phyloP scores from a whole-genome alignment of 257 asterid species.

The Solanum virginianum region DNA sequence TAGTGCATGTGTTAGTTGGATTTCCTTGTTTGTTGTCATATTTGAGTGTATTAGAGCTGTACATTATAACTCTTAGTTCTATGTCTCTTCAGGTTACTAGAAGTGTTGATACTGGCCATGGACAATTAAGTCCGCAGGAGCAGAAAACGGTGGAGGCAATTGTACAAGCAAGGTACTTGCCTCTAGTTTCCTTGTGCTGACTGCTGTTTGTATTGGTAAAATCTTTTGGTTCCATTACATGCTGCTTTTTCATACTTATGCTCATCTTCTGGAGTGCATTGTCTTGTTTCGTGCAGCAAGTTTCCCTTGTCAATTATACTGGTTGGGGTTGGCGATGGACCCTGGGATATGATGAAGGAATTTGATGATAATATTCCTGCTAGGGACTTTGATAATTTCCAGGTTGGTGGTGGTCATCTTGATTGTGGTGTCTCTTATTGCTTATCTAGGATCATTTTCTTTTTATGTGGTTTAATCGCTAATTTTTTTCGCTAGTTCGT shows the following conservation, averaged over 20 bases:
- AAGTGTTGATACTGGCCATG: slow-evolving; percentile 76
- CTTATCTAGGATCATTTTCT: not conserved
- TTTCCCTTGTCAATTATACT: slow-evolving; percentile 78
- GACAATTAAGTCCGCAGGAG: slow-evolving; percentile 89
- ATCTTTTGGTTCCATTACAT: not conserved
- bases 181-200: not conserved
- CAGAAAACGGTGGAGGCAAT: slow-evolving; percentile 86
- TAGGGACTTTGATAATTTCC: slow-evolving; percentile 90
- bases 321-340: slow-evolving; percentile 99
- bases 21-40: not conserved
- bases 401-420: slow-evolving; percentile 30
- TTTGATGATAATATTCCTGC: slow-evolving; percentile 96
- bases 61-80: not conserved
- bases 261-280: not conserved
- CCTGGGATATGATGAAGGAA: slow-evolving; percentile 98
- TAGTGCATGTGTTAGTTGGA: not conserved
- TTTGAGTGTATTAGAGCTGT: not conserved
- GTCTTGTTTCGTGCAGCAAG: slow-evolving; percentile 44
- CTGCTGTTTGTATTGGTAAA: not conserved
- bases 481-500: slow-evolving; percentile 51
- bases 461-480: not conserved
- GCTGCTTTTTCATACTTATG: not conserved
- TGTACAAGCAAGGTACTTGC: slow-evolving; percentile 68
- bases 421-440: not conserved
- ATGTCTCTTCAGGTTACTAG: slow-evolving; percentile 62